Conservation (phyloP, 352 stramenopile genomes). For the Phytophthora cactorum region DNA sequence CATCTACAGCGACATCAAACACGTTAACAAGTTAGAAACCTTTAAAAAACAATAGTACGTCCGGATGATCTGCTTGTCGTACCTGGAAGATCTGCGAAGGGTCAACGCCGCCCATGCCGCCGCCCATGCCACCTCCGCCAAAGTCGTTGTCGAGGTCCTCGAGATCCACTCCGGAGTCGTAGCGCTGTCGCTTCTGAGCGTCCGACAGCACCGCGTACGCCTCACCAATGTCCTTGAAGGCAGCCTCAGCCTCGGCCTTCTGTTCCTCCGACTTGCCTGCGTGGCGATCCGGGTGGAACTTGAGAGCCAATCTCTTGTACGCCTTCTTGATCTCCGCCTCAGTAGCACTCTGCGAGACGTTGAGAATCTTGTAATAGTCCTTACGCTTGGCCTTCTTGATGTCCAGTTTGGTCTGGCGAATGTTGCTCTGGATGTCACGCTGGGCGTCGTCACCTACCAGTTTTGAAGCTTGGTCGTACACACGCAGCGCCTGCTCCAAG, state of each 20-base stretch:
- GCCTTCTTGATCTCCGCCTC: slow-evolving; percentile 98
- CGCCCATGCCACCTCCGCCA: slow-evolving; percentile 74
- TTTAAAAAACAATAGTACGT: slow-evolving; percentile 1
- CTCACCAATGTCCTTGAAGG: slow-evolving; percentile 97
- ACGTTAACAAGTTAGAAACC: slow-evolving; percentile 8
- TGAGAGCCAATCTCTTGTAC: slow-evolving; percentile 94
- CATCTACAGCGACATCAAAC: slow-evolving; percentile 55
- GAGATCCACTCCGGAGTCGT: slow-evolving; percentile 95
- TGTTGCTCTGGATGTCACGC: slow-evolving; percentile 84
- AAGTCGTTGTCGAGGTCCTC: slow-evolving; percentile 94
- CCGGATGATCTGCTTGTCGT: neutral
- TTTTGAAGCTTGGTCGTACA: slow-evolving; percentile 92
- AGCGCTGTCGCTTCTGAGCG: slow-evolving; percentile 92
- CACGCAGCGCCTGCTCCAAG: slow-evolving; percentile 89
- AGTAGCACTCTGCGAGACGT: slow-evolving; percentile 78
- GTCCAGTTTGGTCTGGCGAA: slow-evolving; percentile 90
- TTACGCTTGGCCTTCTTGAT: slow-evolving; percentile 96
- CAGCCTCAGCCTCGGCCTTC: slow-evolving; percentile 90
- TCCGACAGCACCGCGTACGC: slow-evolving; percentile 97
- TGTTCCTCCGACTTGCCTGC: slow-evolving; percentile 90
- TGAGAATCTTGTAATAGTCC: slow-evolving; percentile 96
- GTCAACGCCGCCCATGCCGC: slow-evolving; percentile 82
- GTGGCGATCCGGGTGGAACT: slow-evolving; percentile 97
- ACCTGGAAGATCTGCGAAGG: slow-evolving; percentile 89
- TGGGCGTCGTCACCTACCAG: slow-evolving; percentile 82